Conservation (phyloP, 139 green algal genomes). For the Closterium sp. region DNA sequence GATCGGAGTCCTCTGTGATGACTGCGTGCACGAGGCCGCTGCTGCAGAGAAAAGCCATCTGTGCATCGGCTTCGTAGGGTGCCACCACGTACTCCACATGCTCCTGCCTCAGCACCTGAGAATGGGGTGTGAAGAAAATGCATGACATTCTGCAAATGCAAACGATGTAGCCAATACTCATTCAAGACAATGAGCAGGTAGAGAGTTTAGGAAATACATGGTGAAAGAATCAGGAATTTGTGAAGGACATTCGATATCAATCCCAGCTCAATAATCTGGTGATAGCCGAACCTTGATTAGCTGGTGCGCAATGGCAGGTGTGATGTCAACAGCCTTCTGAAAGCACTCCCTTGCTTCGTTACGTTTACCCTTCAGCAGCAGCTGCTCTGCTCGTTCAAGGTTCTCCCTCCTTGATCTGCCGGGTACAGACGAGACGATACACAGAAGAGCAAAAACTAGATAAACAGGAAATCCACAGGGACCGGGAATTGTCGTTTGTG, state of each 20-base stretch:
- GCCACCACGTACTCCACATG: constrained; percentile 84
- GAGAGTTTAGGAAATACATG: background rate
- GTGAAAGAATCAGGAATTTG: background rate
- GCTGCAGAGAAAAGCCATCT: constrained; percentile 76
- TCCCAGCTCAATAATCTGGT: background rate
- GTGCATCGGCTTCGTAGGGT: constrained; percentile 95
- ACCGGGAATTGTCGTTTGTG: background rate
- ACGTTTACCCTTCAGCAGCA: background rate
- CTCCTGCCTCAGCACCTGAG: constrained; percentile 61
- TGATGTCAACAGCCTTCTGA: constrained; percentile 78
- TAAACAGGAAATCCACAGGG: background rate
- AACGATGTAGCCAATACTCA: background rate
- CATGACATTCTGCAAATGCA: too few species aligned
- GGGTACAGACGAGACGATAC: background rate
- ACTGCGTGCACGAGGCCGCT: constrained; percentile 77
- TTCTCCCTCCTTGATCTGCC: background rate
- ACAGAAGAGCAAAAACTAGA: too few species aligned
- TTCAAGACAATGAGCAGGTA: too few species aligned
- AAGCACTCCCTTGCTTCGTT: constrained; percentile 77
- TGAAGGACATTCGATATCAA: too few species aligned
- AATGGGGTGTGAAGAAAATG: too few species aligned
- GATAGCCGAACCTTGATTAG: constrained; percentile 50
- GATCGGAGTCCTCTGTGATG: constrained; percentile 95
- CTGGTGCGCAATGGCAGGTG: constrained; percentile 72
- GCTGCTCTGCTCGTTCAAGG: background rate